Evolutionary conservation across 2,329 filamentous ascomycete genomes (phyloP).

Genomic region (Stachybotrys elegans): DNA sequence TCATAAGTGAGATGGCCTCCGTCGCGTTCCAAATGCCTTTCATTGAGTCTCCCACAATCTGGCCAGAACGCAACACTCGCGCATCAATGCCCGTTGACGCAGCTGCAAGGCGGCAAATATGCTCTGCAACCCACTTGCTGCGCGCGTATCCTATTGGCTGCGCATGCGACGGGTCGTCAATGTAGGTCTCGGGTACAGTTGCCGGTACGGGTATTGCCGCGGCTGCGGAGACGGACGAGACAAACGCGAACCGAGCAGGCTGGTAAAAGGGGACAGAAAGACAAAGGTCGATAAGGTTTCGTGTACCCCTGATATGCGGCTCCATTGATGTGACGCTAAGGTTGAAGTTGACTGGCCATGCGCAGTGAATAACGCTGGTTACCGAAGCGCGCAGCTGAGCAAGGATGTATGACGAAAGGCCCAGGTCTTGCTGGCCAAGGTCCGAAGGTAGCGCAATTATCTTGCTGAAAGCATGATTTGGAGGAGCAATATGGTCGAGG

Average conservation of each 20-base stretch:
- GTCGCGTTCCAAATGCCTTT: constrained; percentile 43
- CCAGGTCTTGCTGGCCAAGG: constrained; percentile 33
- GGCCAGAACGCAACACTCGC: constrained; percentile 34
- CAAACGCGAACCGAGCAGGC: constrained; percentile 35
- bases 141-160: constrained; percentile 46
- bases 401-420: constrained; percentile 24
- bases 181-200: constrained; percentile 27
- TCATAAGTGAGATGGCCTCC: constrained; percentile 45
- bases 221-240: constrained; percentile 38
- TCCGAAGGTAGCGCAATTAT: constrained; percentile 34
- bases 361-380: constrained; percentile 42
- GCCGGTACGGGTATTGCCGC: constrained; percentile 31
- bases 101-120: constrained; percentile 30
- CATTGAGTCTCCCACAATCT: constrained; percentile 41
- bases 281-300: constrained; percentile 38
- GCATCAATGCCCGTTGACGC: constrained; percentile 24
- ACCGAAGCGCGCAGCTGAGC: constrained; percentile 22
- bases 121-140: constrained; percentile 44
- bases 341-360: constrained; percentile 54
- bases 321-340: constrained; percentile 43
- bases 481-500: too few species aligned
- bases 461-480: constrained; percentile 19
- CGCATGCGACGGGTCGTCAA: constrained; percentile 30
- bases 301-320: constrained; percentile 36
- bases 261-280: constrained; percentile 22